These are phyloP conservation scores for Sordariomycetes sp. DNA, from an alignment of 2,329 filamentous ascomycete species.

Conservation along the genomic window DNA sequence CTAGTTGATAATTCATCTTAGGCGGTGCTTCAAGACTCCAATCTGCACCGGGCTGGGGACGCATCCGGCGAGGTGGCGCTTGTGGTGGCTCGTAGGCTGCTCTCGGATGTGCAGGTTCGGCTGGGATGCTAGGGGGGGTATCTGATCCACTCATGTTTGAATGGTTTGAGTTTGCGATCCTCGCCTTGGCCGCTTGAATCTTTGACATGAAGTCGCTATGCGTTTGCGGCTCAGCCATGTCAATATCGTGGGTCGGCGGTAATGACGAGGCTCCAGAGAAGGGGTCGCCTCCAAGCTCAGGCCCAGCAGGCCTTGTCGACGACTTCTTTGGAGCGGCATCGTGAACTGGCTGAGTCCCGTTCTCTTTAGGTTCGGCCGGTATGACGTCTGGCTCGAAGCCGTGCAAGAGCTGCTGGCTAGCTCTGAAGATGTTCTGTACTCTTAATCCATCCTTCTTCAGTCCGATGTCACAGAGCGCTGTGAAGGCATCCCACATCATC, in stretches of 20 bases:
- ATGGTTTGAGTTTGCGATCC: conserved; percentile 24
- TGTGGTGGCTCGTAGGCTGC: conserved; percentile 36
- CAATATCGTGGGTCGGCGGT: conserved; percentile 17
- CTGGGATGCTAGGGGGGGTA: conserved; percentile 36
- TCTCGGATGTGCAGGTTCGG: conserved; percentile 11
- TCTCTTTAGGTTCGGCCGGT: conserved; percentile 24
- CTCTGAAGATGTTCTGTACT: conserved; percentile 78
- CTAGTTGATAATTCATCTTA: conserved; percentile 52
- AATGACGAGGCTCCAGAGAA: conserved; percentile 21
- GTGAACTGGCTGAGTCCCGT: conserved; percentile 18
- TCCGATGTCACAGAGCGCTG: conserved; percentile 78
- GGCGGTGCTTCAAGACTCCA: conserved; percentile 48
- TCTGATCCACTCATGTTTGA: conserved; percentile 48
- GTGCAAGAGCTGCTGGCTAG: conserved; percentile 46
- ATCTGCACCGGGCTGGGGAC: conserved; percentile 43
- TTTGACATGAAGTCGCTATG: conserved; percentile 49
- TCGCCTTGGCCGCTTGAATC: conserved; percentile 41
- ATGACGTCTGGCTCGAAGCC: conserved; percentile 29
- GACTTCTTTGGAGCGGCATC: conserved; percentile 33
- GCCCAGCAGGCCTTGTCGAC: conserved; percentile 24
- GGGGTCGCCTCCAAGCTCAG: conserved; percentile 34
- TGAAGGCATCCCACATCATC: conserved; percentile 97
- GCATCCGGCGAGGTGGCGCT: conserved; percentile 42
- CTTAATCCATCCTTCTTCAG: conserved; percentile 73
- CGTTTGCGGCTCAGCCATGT: conserved; percentile 32